Evolutionary conservation across 2,329 filamentous ascomycete species (phyloP).

Genomic region (Pseudopithomyces chartarum): DNA sequence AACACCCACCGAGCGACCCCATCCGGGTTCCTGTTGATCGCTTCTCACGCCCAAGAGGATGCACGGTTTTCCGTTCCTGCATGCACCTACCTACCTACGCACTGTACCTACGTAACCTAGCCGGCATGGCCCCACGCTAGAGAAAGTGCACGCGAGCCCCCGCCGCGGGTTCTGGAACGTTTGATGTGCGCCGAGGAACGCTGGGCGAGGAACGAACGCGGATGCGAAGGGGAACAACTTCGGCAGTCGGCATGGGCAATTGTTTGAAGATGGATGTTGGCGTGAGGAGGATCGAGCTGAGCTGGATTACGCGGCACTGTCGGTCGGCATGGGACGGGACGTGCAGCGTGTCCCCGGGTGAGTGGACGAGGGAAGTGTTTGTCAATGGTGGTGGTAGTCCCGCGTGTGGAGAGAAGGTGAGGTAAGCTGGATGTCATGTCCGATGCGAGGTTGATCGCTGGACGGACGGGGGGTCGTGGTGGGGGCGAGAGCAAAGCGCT

Average conservation of each 20-base stretch:
- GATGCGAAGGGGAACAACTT: not conserved
- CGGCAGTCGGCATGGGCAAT: not conserved
- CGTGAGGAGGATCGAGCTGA: not conserved
- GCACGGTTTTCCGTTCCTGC: not conserved
- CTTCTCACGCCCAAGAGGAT: not conserved
- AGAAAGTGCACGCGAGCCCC: not conserved
- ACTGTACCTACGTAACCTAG: not conserved
- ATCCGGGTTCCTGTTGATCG: not conserved
- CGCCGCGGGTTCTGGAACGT: not conserved
- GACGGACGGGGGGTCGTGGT: not conserved
- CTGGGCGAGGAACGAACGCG: too few relatives aligned
- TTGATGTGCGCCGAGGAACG: not conserved
- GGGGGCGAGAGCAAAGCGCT: not conserved
- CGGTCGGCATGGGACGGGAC: too few relatives aligned
- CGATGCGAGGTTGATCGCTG: not conserved
- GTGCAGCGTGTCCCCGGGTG: not conserved
- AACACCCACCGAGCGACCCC: too few relatives aligned
- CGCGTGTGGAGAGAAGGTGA: not conserved
- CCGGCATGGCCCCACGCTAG: not conserved
- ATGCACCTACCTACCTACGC: not conserved
- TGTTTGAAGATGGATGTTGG: not conserved
- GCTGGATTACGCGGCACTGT: too few relatives aligned
- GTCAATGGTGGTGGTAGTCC: not conserved
- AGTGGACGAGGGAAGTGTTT: not conserved
- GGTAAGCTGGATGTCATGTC: not conserved